phyloP scores from a whole-genome alignment of 2,329 filamentous ascomycete genomes.

The Fusarium praegraminearum region DNA sequence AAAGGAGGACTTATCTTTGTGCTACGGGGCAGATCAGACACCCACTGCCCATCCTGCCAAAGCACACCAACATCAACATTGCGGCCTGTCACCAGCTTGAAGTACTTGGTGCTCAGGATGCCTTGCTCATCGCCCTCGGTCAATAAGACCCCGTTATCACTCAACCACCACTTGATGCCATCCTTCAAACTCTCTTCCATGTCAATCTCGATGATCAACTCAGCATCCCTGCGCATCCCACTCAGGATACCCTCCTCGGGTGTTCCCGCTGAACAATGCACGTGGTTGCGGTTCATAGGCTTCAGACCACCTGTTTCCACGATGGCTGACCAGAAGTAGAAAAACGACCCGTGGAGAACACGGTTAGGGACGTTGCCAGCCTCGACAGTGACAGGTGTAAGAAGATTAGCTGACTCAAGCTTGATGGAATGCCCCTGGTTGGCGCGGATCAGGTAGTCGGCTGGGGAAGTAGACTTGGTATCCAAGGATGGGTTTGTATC shows the following conservation, averaged over 20 bases:
- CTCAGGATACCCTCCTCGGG: constrained; percentile 74
- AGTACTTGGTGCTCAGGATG: constrained; percentile 74
- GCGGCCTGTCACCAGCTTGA: constrained; percentile 76
- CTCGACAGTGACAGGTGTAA: constrained; percentile 74
- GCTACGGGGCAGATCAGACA: constrained; percentile 73
- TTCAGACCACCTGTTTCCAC: constrained; percentile 80
- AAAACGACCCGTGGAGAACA: constrained; percentile 91
- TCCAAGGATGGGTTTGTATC: constrained; percentile 43
- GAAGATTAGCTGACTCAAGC: constrained; percentile 75
- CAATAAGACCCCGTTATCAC: constrained; percentile 81
- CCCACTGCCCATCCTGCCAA: constrained; percentile 76
- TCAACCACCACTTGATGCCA: constrained; percentile 79
- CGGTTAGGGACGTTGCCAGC: constrained; percentile 69
- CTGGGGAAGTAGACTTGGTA: constrained; percentile 60
- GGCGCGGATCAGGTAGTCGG: constrained; percentile 87
- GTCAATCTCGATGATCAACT: constrained; percentile 83
- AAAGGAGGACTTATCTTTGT: constrained; percentile 63
- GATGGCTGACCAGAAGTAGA: constrained; percentile 81
- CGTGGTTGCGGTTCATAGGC: constrained; percentile 85
- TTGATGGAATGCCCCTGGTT: constrained; percentile 94
- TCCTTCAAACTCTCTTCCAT: constrained; percentile 73
- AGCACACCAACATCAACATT: constrained; percentile 71
- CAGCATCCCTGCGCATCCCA: constrained; percentile 83
- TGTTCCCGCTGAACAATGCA: constrained; percentile 87
- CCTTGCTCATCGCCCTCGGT: constrained; percentile 71